Evolutionary conservation across 768 basidiomycete species (phyloP).

Genomic region (Cyclocybe aegerita): DNA sequence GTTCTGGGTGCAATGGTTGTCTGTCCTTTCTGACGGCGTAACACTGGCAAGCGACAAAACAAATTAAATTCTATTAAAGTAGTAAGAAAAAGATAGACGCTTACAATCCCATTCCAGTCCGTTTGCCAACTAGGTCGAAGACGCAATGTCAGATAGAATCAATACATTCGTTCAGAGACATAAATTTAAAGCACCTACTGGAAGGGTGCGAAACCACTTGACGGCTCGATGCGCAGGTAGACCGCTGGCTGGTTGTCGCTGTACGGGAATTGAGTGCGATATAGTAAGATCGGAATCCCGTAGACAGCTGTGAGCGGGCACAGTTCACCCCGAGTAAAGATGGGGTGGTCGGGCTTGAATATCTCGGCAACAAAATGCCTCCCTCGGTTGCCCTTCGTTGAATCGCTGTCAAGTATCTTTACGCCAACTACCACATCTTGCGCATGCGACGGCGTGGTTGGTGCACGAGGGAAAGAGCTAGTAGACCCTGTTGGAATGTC

Average conservation of each 20-base stretch:
- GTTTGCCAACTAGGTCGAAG: conserved; percentile 12
- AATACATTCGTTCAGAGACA: not conserved
- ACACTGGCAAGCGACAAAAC: conserved; percentile 7
- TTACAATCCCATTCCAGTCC: conserved; percentile 7
- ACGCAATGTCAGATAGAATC: not conserved
- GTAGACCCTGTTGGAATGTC: not conserved
- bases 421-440: not conserved
- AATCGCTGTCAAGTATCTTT: not conserved
- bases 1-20: conserved; percentile 11
- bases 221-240: conserved; percentile 11
- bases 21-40: conserved; percentile 12
- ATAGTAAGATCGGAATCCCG: conserved; percentile 12
- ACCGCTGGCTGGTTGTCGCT: conserved; percentile 14
- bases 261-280: not conserved
- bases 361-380: conserved; percentile 4
- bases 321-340: conserved; percentile 15
- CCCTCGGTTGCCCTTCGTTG: not conserved
- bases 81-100: not conserved
- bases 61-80: not conserved
- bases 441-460: not conserved
- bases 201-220: conserved; percentile 10
- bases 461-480: not conserved
- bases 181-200: conserved; percentile 8
- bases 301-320: conserved; percentile 15
- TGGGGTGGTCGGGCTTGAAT: conserved; percentile 5